phyloP scores from a whole-genome alignment of 352 stramenopile species.

The Globisporangium cystogenes region DNA sequence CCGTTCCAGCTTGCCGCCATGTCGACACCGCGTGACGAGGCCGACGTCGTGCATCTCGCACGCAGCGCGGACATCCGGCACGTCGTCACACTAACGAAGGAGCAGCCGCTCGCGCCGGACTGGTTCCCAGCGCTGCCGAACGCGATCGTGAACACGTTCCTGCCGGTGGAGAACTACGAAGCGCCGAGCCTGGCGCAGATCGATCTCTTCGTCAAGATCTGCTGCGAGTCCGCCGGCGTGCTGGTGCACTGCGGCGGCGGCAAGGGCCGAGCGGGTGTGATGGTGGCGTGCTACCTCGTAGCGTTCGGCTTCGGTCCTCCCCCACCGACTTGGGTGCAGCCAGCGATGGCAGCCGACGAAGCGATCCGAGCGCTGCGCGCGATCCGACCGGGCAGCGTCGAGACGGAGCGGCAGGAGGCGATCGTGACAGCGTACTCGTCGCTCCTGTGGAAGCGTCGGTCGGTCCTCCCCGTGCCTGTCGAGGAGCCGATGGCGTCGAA shows the following conservation, averaged over 20 bases:
- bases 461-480: slow-evolving; percentile 20
- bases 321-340: slow-evolving; percentile 25
- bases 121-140: slow-evolving; percentile 24
- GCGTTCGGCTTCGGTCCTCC: slow-evolving; percentile 47
- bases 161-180: slow-evolving; percentile 52
- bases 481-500: slow-evolving; percentile 25
- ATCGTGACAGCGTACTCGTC: slow-evolving; percentile 42
- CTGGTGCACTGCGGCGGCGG: slow-evolving; percentile 63
- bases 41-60: slow-evolving; percentile 25
- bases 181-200: slow-evolving; percentile 49
- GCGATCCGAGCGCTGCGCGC: slow-evolving; percentile 35
- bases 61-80: slow-evolving; percentile 23
- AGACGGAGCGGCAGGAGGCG: slow-evolving; percentile 47
- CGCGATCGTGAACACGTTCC: slow-evolving; percentile 30
- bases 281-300: slow-evolving; percentile 61
- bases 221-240: slow-evolving; percentile 17
- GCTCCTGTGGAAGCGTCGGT: slow-evolving; percentile 48
- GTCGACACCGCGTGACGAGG: slow-evolving; percentile 28
- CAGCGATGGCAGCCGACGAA: slow-evolving; percentile 33
- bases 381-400: slow-evolving; percentile 49
- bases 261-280: slow-evolving; percentile 56
- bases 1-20: slow-evolving; percentile 34
- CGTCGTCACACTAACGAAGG: slow-evolving; percentile 33
- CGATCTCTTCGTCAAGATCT: slow-evolving; percentile 48
- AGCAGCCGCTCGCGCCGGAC: slow-evolving; percentile 21